Base-by-base conservation (phyloP, 306 rosid genomes). In the Vigna nakashimae region DNA sequence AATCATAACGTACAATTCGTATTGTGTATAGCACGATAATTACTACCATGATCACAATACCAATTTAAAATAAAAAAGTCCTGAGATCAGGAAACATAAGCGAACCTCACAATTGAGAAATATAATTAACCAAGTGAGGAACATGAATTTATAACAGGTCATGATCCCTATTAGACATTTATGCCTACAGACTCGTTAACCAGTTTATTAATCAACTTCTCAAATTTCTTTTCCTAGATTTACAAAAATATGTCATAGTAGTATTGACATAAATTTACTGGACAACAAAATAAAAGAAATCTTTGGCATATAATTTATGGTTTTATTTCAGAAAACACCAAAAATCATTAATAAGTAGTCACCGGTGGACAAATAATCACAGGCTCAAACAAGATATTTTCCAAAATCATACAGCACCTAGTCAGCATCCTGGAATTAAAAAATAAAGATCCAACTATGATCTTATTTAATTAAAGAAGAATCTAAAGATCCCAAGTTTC, bases 111-210 rank as follows among this genome's bases (percentile, higher is more conserved):
- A 48, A 58, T 50, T 15, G 9, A 65, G 50, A 66, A 24, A 49
- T 75, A 69, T 66, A 24, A 67, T 36, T 67, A 71, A 53, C 34
- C 26, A 51, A 65, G 52, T 28, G 26, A 76, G 73, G 73, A 69
- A 60, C 22, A 13, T 42, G 36, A 59, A 34, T 57, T 57, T 30
- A 22, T 32, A 42, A 56, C 32, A 52, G 75, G 56, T 15, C 50
- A 51, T 20, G 26, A 46, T 6, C 16, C 65, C 69, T 36, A 42
- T 9, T 2, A 9, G 13, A 42, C 46, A 42, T 26, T 40, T 69
- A 51, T 12, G 18, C 42, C 72, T 36, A 17, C 24, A 69, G 53
- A 43, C 46, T 14, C 69, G 14, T 30, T 10, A 75, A 15, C n/a
- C n/a, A 8, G 12, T 30, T 36, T 28, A 66, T 6, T 30, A 65